phyloP scores from a whole-genome alignment of 2,329 filamentous ascomycete genomes.

The Beauveria medogensis region DNA sequence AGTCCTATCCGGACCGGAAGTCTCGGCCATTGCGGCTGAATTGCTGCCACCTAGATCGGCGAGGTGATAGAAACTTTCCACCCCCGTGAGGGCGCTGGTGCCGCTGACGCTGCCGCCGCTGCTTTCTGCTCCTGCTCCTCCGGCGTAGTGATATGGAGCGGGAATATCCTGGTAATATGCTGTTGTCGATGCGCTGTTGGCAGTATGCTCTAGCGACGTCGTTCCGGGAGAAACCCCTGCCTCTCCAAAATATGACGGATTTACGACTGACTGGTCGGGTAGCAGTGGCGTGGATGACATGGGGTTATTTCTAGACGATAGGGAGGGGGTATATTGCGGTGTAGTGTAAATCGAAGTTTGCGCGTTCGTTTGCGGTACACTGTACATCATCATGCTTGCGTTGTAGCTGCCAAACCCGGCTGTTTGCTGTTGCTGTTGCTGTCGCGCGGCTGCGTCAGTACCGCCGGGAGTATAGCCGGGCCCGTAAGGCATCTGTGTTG shows the following conservation, averaged over 20 bases:
- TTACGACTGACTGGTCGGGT: background rate
- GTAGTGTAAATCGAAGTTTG: conserved; percentile 66
- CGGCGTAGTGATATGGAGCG: background rate
- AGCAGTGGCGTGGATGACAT: background rate
- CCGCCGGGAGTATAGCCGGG: conserved; percentile 55
- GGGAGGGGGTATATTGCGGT: conserved; percentile 37
- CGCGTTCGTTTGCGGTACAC: conserved; percentile 56
- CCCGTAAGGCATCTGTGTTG: conserved; percentile 48
- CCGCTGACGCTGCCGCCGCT: background rate
- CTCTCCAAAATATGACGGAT: background rate
- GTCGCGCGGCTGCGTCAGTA: conserved; percentile 31
- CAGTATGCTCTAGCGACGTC: background rate
- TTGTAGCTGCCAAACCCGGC: conserved; percentile 51
- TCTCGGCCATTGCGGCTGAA: conserved; percentile 31
- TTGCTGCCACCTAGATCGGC: background rate
- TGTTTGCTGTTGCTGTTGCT: conserved; percentile 34
- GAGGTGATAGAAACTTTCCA: conserved; percentile 2
- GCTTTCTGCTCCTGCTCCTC: background rate
- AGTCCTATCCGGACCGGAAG: conserved; percentile 49
- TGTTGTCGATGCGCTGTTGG: background rate
- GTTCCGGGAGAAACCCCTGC: background rate
- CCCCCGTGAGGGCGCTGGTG: background rate
- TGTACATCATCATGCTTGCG: conserved; percentile 68
- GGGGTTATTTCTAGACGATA: background rate
- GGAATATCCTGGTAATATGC: conserved; percentile 49